A percentile compares a stretch with the other conserved stretches of the same genome.
Evolutionary conservation across 768 basidiomycete species (phyloP).

Genomic region (Fistulinella prunicolor): DNA sequence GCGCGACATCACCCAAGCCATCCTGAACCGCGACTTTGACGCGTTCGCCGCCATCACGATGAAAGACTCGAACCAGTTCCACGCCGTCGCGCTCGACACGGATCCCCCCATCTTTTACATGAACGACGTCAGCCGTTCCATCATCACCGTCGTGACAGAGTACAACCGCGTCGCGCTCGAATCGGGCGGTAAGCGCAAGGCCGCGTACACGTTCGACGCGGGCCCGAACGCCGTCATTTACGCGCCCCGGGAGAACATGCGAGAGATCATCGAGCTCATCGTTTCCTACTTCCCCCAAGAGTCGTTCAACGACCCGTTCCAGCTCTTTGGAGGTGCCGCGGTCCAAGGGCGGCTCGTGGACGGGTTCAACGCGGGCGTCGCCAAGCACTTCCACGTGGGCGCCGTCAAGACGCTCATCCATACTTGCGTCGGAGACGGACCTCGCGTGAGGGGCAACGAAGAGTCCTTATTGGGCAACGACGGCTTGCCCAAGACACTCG

Average conservation of each 20-base stretch:
- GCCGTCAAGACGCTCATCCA: conserved; percentile 90
- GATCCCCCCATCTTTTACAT: conserved; percentile 98
- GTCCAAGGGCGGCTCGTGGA: conserved; percentile 51
- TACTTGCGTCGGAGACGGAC: conserved; percentile 90
- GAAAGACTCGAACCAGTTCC: conserved; percentile 98
- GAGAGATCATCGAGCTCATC: conserved; percentile 73
- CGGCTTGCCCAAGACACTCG: conserved; percentile 64
- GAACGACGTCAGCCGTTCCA: conserved; percentile 95
- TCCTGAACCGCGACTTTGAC: conserved; percentile 77
- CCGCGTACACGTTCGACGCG: conserved; percentile 98
- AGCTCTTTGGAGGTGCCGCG: conserved; percentile 47
- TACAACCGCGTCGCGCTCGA: conserved; percentile 79
- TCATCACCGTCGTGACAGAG: conserved; percentile 88
- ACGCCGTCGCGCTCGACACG: conserved; percentile 95
- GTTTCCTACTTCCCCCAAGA: conserved; percentile 85
- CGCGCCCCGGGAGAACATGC: conserved; percentile 71
- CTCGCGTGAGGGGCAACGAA: conserved; percentile 58
- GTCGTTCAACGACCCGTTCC: conserved; percentile 74
- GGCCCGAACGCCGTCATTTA: conserved; percentile 99
- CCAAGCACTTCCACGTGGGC: conserved; percentile 67
- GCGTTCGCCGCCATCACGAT: conserved; percentile 90
- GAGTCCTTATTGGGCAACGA: conserved; percentile 65
- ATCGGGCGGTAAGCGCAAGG: conserved; percentile 59
- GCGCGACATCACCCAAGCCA: conserved; percentile 77
- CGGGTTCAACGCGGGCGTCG: conserved; percentile 79